Conservation (phyloP, 2,329 filamentous ascomycete species). For the Berkeleyomyces rouxiae region DNA sequence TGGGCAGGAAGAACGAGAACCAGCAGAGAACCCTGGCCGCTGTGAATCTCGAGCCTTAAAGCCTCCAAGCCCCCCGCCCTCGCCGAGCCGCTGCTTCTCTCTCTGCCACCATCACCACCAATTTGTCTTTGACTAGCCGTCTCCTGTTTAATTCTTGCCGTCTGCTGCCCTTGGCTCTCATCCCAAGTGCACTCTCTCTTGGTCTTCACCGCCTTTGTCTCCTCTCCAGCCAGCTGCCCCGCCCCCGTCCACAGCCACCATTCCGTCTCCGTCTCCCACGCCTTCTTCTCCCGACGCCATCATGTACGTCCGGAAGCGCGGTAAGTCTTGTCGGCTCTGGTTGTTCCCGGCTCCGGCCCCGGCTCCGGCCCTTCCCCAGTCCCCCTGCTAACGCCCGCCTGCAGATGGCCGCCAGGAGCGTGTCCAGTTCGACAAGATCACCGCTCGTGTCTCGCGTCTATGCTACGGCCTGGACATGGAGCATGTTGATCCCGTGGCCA, state of each 20-base stretch:
- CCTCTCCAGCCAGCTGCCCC: no score
- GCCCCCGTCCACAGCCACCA: neutral
- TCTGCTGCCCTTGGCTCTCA: slow-evolving; percentile 10
- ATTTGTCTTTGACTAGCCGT: slow-evolving; percentile 7
- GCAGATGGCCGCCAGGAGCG: slow-evolving; percentile 98
- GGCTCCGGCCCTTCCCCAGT: neutral
- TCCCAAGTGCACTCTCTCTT: slow-evolving; percentile 15
- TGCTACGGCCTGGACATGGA: slow-evolving; percentile 93
- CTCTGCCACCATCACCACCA: slow-evolving; percentile 14
- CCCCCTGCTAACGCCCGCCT: neutral
- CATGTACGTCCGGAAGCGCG: slow-evolving; percentile 49
- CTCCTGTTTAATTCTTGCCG: neutral
- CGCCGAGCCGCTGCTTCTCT: neutral
- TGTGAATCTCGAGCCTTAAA: neutral
- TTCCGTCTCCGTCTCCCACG: slow-evolving; percentile 15
- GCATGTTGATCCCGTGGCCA: slow-evolving; percentile 93
- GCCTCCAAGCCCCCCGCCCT: neutral
- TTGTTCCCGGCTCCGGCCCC: neutral
- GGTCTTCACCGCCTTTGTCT: neutral
- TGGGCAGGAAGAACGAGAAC: neutral
- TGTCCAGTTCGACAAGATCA: slow-evolving; percentile 99
- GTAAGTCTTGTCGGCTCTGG: slow-evolving; percentile 26
- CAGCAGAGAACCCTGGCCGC: neutral
- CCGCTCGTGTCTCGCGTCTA: slow-evolving; percentile 87
- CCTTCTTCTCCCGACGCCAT: slow-evolving; percentile 18